A percentile compares a stretch with the other conserved stretches of the same genome.
phyloP scores from a whole-genome alignment of 2,329 filamentous ascomycete genomes.

The Lachnellula suecica region DNA sequence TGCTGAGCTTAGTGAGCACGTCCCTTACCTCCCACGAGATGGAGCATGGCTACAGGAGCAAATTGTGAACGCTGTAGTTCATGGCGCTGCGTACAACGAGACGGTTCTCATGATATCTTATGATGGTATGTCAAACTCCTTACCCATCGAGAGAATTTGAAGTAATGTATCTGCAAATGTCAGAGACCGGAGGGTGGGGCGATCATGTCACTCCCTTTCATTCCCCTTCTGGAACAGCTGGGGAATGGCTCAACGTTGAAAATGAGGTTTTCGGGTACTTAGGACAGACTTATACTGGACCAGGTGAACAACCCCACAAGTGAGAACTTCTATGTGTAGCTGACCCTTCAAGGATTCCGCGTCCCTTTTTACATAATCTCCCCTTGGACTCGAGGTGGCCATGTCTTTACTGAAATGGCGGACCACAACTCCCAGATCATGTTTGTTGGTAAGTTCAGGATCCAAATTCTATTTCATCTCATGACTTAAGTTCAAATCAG shows the following conservation, averaged over 20 bases:
- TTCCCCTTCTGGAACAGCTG: conserved; percentile 46
- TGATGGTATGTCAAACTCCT: conserved; percentile 36
- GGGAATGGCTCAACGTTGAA: conserved; percentile 50
- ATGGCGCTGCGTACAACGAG: conserved; percentile 46
- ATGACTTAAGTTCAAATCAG: neutral
- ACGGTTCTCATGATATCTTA: conserved; percentile 51
- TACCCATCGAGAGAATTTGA: neutral
- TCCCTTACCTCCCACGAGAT: conserved; percentile 50
- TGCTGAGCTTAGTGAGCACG: conserved; percentile 50
- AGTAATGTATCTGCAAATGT: neutral
- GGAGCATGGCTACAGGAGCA: conserved; percentile 53
- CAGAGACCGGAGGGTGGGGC: conserved; percentile 53
- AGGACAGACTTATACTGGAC: conserved; percentile 43
- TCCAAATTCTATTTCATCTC: neutral
- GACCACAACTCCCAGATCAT: conserved; percentile 56
- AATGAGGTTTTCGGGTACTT: conserved; percentile 9
- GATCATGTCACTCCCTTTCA: conserved; percentile 54
- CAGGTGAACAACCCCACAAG: conserved; percentile 17
- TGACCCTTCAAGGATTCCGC: conserved; percentile 38
- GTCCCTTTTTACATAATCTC: conserved; percentile 56
- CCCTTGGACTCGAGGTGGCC: conserved; percentile 52
- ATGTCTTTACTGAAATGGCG: conserved; percentile 52
- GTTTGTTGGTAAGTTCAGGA: conserved; percentile 40
- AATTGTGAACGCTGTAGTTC: conserved; percentile 49
- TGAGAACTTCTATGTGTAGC: neutral